These are phyloP conservation scores for Meripilus lineatus DNA, from an alignment of 1,284 basidiomycete species.

Conservation along the genomic window DNA sequence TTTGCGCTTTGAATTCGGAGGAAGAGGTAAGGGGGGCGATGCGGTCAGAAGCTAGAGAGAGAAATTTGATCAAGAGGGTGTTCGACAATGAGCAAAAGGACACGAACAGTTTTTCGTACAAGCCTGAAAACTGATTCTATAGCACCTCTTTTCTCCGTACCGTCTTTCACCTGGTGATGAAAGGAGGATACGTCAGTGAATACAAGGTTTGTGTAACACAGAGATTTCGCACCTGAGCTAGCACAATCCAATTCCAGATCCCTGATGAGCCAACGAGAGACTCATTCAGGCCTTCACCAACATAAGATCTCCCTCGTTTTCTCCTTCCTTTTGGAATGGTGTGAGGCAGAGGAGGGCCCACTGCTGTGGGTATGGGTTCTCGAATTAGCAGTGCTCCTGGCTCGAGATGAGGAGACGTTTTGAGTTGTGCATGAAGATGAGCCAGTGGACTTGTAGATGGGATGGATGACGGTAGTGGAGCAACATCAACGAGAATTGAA, in stretches of 20 bases:
- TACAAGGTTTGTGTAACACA: background rate
- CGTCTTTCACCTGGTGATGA: conserved; percentile 62
- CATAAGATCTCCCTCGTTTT: conserved; percentile 58
- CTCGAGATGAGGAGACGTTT: conserved; percentile 59
- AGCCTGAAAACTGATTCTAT: conserved; percentile 67
- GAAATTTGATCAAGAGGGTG: conserved; percentile 8
- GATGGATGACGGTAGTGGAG: conserved; percentile 43
- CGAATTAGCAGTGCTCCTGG: conserved; percentile 47
- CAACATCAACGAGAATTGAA: conserved; percentile 20
- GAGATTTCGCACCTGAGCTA: conserved; percentile 55
- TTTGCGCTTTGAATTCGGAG: conserved; percentile 54
- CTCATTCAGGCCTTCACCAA: conserved; percentile 55
- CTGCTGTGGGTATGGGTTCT: conserved; percentile 38
- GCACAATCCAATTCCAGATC: conserved; percentile 70
- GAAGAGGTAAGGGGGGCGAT: conserved; percentile 52
- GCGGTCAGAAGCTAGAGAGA: conserved; percentile 44
- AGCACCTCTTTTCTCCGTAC: conserved; percentile 70
- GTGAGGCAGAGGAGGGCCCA: conserved; percentile 51
- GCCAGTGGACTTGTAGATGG: conserved; percentile 31
- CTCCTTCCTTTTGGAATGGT: conserved; percentile 55
- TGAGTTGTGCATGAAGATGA: conserved; percentile 47
- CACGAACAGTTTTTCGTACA: conserved; percentile 56
- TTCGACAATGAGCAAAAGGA: background rate
- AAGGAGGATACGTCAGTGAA: background rate
- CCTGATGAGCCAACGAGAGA: conserved; percentile 38